These are phyloP conservation scores for Debaryomyces singareniensis DNA, from an alignment of 1,139 yeast species.

Conservation along the genomic window DNA sequence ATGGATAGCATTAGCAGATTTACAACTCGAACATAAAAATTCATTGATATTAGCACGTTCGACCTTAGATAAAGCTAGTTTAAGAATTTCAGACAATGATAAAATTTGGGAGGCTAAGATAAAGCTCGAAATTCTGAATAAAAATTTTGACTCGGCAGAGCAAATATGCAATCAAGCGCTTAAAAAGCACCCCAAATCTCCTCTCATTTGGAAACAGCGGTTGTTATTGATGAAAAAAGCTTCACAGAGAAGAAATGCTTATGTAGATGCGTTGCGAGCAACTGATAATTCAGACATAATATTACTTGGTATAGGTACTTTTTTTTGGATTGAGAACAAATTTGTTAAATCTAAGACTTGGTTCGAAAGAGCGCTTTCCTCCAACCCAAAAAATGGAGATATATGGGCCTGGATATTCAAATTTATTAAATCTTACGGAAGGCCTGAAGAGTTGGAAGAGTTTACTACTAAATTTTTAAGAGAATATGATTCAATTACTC, in stretches of 20 bases:
- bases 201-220: constrained; percentile 58
- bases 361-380: constrained; percentile 60
- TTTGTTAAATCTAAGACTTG: constrained; percentile 61
- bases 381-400: constrained; percentile 64
- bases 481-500: constrained; percentile 42
- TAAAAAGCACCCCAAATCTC: constrained; percentile 51
- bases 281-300: constrained; percentile 60
- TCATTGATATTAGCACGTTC: constrained; percentile 62
- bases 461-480: constrained; percentile 19
- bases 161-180: constrained; percentile 56
- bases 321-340: constrained; percentile 67
- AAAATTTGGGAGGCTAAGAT: constrained; percentile 55
- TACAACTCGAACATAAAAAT: constrained; percentile 39
- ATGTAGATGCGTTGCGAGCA: constrained; percentile 64
- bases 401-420: constrained; percentile 66
- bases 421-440: constrained; percentile 22
- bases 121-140: constrained; percentile 46
- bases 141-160: constrained; percentile 48
- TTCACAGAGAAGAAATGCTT: constrained; percentile 56
- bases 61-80: constrained; percentile 59
- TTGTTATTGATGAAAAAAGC: constrained; percentile 46
- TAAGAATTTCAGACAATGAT: constrained; percentile 45
- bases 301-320: constrained; percentile 57
- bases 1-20: constrained; percentile 51
- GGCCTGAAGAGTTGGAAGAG: constrained; percentile 11